These are phyloP conservation scores for Mycena belliarum DNA, from an alignment of 768 basidiomycete genomes.

Conservation along the genomic window DNA sequence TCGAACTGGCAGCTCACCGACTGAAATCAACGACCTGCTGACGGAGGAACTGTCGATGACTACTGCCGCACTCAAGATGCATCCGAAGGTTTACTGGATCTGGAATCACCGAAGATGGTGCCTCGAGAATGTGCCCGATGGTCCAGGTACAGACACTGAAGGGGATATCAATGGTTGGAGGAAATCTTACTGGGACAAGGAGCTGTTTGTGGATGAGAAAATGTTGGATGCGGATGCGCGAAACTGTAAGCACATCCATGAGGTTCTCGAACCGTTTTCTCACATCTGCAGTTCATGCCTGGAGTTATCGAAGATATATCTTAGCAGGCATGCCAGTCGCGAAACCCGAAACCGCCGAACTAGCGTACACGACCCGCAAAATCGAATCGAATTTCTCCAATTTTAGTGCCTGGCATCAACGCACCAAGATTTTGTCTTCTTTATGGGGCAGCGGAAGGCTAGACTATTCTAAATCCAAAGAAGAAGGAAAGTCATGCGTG, in stretches of 20 bases:
- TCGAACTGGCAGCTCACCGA: conserved; percentile 51
- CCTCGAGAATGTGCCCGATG: conserved; percentile 80
- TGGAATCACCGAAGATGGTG: conserved; percentile 99
- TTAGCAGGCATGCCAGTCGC: conserved; percentile 67
- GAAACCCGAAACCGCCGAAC: conserved; percentile 62
- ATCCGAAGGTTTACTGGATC: conserved; percentile 98
- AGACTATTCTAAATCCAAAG: conserved; percentile 55
- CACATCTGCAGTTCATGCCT: conserved; percentile 76
- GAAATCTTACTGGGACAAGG: conserved; percentile 78
- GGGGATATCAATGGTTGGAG: conserved; percentile 66
- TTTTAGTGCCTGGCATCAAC: conserved; percentile 98
- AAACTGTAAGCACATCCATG: conserved; percentile 79
- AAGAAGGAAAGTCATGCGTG: conserved; percentile 56
- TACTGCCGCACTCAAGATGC: conserved; percentile 71
- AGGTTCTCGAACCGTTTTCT: background rate
- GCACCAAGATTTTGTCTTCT: conserved; percentile 74
- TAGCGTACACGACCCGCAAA: conserved; percentile 85
- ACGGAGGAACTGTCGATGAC: conserved; percentile 79
- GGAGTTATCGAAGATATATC: conserved; percentile 91
- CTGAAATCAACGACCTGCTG: conserved; percentile 64
- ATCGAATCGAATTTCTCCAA: conserved; percentile 95
- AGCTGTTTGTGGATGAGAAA: conserved; percentile 86
- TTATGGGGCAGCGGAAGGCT: conserved; percentile 64
- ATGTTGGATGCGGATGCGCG: conserved; percentile 90
- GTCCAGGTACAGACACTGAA: conserved; percentile 52